Base-by-base conservation (phyloP, 768 basidiomycete species). In the Atractiella rhizophila region DNA sequence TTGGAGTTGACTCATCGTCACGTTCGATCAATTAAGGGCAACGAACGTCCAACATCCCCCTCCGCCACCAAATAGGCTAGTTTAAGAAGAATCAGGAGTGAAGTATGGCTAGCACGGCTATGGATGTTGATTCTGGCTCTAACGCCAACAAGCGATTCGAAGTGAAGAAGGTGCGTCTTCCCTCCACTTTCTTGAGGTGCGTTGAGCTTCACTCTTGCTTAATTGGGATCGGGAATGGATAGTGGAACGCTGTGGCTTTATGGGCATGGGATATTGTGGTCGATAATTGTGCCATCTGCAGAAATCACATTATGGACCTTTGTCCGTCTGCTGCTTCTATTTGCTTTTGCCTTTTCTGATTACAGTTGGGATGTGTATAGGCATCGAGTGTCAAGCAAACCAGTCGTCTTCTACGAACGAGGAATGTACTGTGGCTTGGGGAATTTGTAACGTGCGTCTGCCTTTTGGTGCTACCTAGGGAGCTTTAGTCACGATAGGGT, bases 331-430 rank as follows among this genome's bases (percentile, higher is more conserved):
- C 30, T 28, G 34, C 6, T 28, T 31, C 36, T 15, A 30, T 35
- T 15, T n/a, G n/a, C n/a, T n/a, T n/a, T n/a, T 4, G 13, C 30
- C 36, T 26, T 6, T 29, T 18, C 40, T 32, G 31, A 26, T 25
- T 16, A 39, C 13, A 9, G 24, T 6, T n/a, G 16, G 12, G 21
- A 25, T 30, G 11, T 35, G 31, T 21, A 4, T 48, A 98, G 88
- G 91, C 64, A 98, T 98, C 58, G 91, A 98, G 58, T 98, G 91
- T 59, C 91, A 98, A 59, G 91, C 91, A 32, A 96, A 98, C 59
- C 91, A 96, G 58, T 80, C 86, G 4, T 91, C 85, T 21, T 81
- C 86, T 12, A 83, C 83, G 7, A 82, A 75, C 51, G 88, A 96
- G 53, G 88, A 88, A 56, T 86, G 83, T 55, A 94, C 88, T 42